Percentiles rank a stretch among this genome's conserved stretches.
Conservation (phyloP, 2,329 filamentous ascomycete species). For the Epichloe uncinata region DNA sequence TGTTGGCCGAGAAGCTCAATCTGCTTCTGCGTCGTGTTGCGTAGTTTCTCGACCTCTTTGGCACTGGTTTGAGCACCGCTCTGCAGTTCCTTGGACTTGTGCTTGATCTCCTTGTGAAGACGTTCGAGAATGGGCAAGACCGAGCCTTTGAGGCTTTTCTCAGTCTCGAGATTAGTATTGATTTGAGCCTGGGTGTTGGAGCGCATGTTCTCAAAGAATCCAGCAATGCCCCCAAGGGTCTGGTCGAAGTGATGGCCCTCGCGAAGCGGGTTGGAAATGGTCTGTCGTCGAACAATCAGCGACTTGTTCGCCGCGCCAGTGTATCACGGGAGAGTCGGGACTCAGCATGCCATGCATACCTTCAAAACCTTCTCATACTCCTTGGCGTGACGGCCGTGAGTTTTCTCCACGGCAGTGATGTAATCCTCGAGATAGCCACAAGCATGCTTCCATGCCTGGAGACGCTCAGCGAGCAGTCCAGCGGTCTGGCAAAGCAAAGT, state of each 20-base stretch:
- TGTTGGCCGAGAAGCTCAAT: constrained; percentile 88
- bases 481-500: constrained; percentile 42
- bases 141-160: constrained; percentile 75
- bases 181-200: constrained; percentile 83
- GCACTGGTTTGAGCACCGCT: constrained; percentile 69
- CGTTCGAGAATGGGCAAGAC: constrained; percentile 83
- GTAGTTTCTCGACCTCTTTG: constrained; percentile 86
- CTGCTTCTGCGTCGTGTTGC: constrained; percentile 79
- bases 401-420: constrained; percentile 70
- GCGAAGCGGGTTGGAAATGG: constrained; percentile 70
- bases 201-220: constrained; percentile 88
- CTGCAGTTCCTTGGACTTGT: constrained; percentile 81
- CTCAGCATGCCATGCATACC: constrained; percentile 22
- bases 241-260: constrained; percentile 93
- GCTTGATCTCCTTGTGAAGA: constrained; percentile 91
- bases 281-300: constrained; percentile 31
- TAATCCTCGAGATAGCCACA: constrained; percentile 88
- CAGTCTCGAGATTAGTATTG: constrained; percentile 81
- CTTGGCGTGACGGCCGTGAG: constrained; percentile 73
- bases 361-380: constrained; percentile 94
- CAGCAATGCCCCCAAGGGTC: constrained; percentile 71
- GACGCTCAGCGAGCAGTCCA: constrained; percentile 70
- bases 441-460: constrained; percentile 93
- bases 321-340: not conserved
- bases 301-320: not conserved